Conservation (phyloP, 2,329 filamentous ascomycete species). For the Botrytis medusae region DNA sequence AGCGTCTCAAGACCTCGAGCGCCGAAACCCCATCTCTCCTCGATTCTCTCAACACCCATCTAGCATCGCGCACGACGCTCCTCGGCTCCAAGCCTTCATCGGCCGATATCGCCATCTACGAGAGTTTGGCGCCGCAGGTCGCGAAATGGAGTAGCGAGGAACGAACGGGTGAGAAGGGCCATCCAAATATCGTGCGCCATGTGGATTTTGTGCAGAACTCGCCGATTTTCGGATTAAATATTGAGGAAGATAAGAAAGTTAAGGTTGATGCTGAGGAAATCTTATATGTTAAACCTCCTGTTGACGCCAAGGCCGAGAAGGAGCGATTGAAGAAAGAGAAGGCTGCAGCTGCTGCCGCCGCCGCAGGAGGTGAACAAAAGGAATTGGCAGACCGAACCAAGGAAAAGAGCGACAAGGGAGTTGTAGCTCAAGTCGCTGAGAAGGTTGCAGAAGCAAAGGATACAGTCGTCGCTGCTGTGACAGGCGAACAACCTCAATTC, state of each 20-base stretch:
- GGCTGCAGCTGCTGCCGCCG: slow-evolving; percentile 62
- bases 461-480: slow-evolving; percentile 41
- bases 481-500: slow-evolving; percentile 36
- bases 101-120: slow-evolving; percentile 82
- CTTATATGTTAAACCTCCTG: slow-evolving; percentile 81
- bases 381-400: slow-evolving; percentile 61
- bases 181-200: slow-evolving; percentile 87
- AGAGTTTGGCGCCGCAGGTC: slow-evolving; percentile 73
- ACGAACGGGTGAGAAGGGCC: slow-evolving; percentile 83
- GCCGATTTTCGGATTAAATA: slow-evolving; percentile 66
- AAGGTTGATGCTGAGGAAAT: slow-evolving; percentile 76
- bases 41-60: slow-evolving; percentile 78
- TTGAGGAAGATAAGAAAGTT: slow-evolving; percentile 74
- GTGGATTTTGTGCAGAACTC: slow-evolving; percentile 95
- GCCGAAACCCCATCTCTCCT: slow-evolving; percentile 63
- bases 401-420: slow-evolving; percentile 54
- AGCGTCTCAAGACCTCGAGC: slow-evolving; percentile 62
- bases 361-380: slow-evolving; percentile 49
- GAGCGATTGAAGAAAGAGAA: slow-evolving; percentile 97
- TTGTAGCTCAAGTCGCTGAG: slow-evolving; percentile 50
- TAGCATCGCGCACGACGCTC: slow-evolving; percentile 83
- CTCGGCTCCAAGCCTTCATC: slow-evolving; percentile 87
- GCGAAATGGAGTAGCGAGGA: slow-evolving; percentile 80
- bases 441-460: slow-evolving; percentile 46
- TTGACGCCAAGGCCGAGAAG: slow-evolving; percentile 93